Evolutionary conservation across 129 eudicot genomes (phyloP).

Genomic region (Glebionis coronaria): DNA sequence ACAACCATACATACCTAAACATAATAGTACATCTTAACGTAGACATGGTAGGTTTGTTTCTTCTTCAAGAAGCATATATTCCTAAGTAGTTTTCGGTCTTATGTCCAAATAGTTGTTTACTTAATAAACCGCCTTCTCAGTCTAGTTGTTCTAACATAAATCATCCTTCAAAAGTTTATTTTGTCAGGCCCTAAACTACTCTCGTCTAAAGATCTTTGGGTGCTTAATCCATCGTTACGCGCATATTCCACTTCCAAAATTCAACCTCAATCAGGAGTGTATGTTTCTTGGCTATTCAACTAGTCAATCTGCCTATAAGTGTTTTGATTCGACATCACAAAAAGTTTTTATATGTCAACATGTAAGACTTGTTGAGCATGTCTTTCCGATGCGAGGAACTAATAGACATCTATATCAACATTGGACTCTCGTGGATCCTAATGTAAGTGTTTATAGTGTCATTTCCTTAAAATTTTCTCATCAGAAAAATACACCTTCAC

Average conservation of each 20-base stretch:
- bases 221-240: neutral
- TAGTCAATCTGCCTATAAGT: neutral
- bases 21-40: no score
- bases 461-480: neutral
- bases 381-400: no score
- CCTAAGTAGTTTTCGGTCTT: neutral
- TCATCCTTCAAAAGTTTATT: neutral
- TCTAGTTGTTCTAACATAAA: neutral
- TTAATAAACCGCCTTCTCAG: neutral
- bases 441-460: neutral
- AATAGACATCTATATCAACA: neutral
- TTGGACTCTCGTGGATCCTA: neutral
- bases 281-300: neutral
- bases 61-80: neutral
- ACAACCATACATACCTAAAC: no score
- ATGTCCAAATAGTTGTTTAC: neutral
- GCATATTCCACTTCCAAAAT: no score
- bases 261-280: no score
- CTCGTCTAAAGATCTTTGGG: neutral
- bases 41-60: neutral
- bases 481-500: neutral
- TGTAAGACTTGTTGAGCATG: no score
- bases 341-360: no score
- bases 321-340: no score
- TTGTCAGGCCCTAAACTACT: neutral